These are phyloP conservation scores for Sinapis alba DNA, from an alignment of 441 rosid species.

Conservation along the genomic window DNA sequence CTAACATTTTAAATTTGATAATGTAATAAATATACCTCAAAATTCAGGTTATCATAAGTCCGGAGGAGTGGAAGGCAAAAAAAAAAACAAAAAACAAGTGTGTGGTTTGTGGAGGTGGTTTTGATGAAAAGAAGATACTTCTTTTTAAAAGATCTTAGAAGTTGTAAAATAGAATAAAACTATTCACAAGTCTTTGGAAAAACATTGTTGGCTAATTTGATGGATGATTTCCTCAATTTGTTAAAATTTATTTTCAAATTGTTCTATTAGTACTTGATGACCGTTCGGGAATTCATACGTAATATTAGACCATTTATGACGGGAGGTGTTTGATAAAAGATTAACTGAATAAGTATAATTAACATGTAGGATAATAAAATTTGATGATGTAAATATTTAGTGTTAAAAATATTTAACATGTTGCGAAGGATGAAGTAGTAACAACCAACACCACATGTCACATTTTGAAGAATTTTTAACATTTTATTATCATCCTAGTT, in stretches of 20 bases:
- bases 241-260: background rate
- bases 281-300: background rate
- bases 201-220: background rate
- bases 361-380: background rate
- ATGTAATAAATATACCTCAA: background rate
- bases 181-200: background rate
- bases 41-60: background rate
- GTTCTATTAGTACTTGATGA: background rate
- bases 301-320: background rate
- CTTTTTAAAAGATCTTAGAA: background rate
- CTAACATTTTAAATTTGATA: background rate
- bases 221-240: background rate
- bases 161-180: background rate
- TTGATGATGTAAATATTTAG: background rate
- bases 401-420: too few relatives aligned
- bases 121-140: background rate
- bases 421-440: background rate
- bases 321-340: background rate
- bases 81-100: background rate
- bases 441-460: background rate
- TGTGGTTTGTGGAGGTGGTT: background rate
- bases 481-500: background rate
- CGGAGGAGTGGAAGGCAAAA: background rate
- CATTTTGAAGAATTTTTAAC: background rate
- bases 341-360: background rate